phyloP scores from a whole-genome alignment of 495 filamentous ascomycete species.

The Penicillium pancosmium region DNA sequence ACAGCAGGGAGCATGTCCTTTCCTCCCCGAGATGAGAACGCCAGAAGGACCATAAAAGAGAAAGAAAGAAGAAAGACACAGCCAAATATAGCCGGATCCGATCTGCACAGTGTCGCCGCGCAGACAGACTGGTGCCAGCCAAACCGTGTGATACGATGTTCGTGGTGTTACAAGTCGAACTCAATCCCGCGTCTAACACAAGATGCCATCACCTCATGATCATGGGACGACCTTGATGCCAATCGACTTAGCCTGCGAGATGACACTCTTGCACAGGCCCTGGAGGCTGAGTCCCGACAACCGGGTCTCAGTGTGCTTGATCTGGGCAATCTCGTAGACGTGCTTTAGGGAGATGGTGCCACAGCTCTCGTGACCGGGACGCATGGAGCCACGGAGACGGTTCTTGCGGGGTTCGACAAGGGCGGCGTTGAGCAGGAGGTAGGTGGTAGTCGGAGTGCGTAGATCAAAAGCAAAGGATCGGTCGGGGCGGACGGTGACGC shows the following conservation, averaged over 20 bases:
- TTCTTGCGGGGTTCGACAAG: conserved; percentile 74
- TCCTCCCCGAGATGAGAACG: conserved; percentile 15
- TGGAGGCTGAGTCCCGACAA: conserved; percentile 79
- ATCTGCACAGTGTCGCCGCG: not conserved
- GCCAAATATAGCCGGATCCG: not conserved
- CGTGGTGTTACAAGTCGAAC: conserved; percentile 17
- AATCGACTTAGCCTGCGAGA: conserved; percentile 85
- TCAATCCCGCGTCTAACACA: conserved; percentile 5
- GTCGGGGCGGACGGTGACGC: conserved; percentile 90
- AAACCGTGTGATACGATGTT: not conserved
- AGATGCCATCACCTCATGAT: conserved; percentile 6
- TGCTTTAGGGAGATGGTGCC: conserved; percentile 92
- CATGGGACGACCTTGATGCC: conserved; percentile 80
- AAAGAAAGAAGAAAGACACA: conserved; percentile 13
- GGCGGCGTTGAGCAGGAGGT: conserved; percentile 83
- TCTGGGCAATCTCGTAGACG: conserved; percentile 96
- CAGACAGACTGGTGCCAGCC: not conserved
- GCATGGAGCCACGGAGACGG: conserved; percentile 75
- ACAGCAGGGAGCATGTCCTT: conserved; percentile 15
- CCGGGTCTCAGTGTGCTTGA: conserved; percentile 84
- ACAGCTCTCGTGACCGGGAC: conserved; percentile 75
- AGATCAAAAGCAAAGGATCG: conserved; percentile 92
- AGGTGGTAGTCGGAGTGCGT: conserved; percentile 89
- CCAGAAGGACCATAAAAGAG: conserved; percentile 10
- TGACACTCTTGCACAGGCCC: conserved; percentile 81